Percentiles rank a stretch among this genome's conserved stretches.
These are phyloP conservation scores for Zygosaccharomyces pseudorouxii DNA, from an alignment of 805 yeast genomes.

Conservation along the genomic window DNA sequence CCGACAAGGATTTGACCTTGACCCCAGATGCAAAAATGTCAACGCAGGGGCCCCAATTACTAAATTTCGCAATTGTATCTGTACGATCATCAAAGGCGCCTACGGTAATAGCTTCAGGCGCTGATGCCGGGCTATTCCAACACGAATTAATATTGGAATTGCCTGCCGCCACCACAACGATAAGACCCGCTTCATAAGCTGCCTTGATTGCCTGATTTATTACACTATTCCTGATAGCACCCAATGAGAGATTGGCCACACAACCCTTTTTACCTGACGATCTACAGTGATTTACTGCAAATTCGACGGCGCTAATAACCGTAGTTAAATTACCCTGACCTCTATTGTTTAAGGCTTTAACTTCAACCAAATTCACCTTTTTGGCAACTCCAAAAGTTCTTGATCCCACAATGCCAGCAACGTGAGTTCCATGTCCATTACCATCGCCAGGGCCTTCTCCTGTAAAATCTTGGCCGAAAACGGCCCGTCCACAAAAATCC, in stretches of 20 bases:
- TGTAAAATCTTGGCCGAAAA: conserved; percentile 57
- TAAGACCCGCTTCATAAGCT: conserved; percentile 66
- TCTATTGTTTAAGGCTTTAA: conserved; percentile 61
- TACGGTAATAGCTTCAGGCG: conserved; percentile 65
- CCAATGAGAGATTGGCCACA: conserved; percentile 77
- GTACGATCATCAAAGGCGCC: conserved; percentile 81
- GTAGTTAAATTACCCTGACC: conserved; percentile 72
- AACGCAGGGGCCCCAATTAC: conserved; percentile 94
- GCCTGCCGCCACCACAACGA: conserved; percentile 83
- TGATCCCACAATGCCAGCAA: conserved; percentile 85
- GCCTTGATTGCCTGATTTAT: conserved; percentile 74
- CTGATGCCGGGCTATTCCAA: conserved; percentile 79
- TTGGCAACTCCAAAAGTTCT: conserved; percentile 80
- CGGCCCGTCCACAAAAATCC: conserved; percentile 61
- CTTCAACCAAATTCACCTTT: conserved; percentile 55
- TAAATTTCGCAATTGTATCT: conserved; percentile 68
- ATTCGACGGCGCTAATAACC: conserved; percentile 63
- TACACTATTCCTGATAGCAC: conserved; percentile 62
- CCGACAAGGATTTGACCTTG: conserved; percentile 52
- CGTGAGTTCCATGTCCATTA: conserved; percentile 90
- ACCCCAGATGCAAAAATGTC: conserved; percentile 83
- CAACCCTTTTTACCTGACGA: conserved; percentile 38
- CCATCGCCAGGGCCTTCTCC: conserved; percentile 60
- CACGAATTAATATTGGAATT: conserved; percentile 78
- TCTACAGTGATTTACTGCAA: conserved; percentile 55